Conservation (phyloP, 192 early-diverging fungal genomes). For the Ramicandelaber brevisporus region DNA sequence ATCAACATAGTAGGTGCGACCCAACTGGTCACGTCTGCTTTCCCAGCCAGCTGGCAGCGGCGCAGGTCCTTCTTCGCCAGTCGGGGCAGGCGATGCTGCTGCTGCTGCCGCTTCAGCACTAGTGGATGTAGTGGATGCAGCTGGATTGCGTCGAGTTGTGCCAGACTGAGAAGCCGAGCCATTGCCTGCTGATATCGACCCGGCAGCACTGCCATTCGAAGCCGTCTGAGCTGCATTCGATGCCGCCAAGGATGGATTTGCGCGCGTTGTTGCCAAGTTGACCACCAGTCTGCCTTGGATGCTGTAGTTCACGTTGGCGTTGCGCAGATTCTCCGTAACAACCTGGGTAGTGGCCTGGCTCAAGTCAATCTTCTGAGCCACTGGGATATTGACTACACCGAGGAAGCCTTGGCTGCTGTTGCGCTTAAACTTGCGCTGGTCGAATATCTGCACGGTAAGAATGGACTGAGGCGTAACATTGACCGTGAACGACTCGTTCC, state of each 20-base stretch:
- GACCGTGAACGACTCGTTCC: conserved; percentile 54
- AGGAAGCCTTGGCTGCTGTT: conserved; percentile 78
- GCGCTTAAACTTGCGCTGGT: conserved; percentile 91
- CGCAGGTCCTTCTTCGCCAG: conserved; percentile 6
- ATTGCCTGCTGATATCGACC: too few relatives aligned
- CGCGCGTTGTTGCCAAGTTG: too few relatives aligned
- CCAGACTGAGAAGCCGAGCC: too few relatives aligned
- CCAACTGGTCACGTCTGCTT: conserved; percentile 74
- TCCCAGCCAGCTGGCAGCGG: conserved; percentile 63
- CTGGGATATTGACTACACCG: conserved; percentile 66
- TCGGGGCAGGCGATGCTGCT: conserved; percentile 2
- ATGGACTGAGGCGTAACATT: conserved; percentile 27
- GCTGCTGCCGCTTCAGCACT: conserved; percentile 4
- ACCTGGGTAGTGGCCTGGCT: too few relatives aligned
- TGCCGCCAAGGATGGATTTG: too few relatives aligned
- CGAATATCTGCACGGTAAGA: conserved; percentile 88
- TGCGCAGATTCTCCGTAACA: too few relatives aligned
- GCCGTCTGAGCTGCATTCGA: too few relatives aligned
- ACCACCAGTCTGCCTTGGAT: too few relatives aligned
- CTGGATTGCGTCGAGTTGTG: too few relatives aligned
- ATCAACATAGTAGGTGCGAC: conserved; percentile 92
- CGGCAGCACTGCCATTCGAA: too few relatives aligned
- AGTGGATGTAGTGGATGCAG: conserved; percentile 1
- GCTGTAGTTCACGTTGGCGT: too few relatives aligned
- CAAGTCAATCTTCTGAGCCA: conserved; percentile 61